A percentile compares a stretch with the other conserved stretches of the same genome.
phyloP scores from a whole-genome alignment of 2,329 filamentous ascomycete genomes.

The Hansfordia pulvinata region DNA sequence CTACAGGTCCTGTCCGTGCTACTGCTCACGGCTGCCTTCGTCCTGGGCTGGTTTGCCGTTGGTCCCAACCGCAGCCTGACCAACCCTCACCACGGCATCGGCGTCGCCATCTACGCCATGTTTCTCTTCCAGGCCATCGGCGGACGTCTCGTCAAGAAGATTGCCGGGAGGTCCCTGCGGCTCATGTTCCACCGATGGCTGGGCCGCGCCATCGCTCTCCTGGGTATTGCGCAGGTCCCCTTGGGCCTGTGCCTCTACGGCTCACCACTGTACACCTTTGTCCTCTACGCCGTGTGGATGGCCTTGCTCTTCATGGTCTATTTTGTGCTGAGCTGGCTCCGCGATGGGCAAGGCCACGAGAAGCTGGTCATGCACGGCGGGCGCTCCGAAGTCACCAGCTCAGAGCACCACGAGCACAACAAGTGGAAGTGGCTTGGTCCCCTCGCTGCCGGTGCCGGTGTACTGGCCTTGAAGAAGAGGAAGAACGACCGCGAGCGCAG shows the following conservation, averaged over 20 bases:
- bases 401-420: slow-evolving; percentile 24
- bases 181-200: slow-evolving; percentile 76
- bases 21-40: slow-evolving; percentile 56
- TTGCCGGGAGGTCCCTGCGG: slow-evolving; percentile 33
- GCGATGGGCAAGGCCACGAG: slow-evolving; percentile 39
- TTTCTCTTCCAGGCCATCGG: slow-evolving; percentile 59
- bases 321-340: slow-evolving; percentile 64
- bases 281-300: slow-evolving; percentile 73
- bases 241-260: slow-evolving; percentile 86
- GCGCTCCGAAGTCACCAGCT: slow-evolving; percentile 35
- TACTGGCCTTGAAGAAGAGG: slow-evolving; percentile 29
- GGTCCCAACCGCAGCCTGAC: slow-evolving; percentile 57
- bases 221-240: slow-evolving; percentile 79
- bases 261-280: slow-evolving; percentile 72
- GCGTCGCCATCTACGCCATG: slow-evolving; percentile 62
- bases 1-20: slow-evolving; percentile 56
- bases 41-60: slow-evolving; percentile 67
- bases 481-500: slow-evolving; percentile 25
- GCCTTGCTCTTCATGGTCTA: slow-evolving; percentile 59
- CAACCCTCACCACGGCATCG: slow-evolving; percentile 78
- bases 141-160: slow-evolving; percentile 47
- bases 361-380: slow-evolving; percentile 42
- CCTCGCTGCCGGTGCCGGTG: slow-evolving; percentile 35
- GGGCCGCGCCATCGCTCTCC: slow-evolving; percentile 61
- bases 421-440: slow-evolving; percentile 34